These are phyloP conservation scores for Dactylellina parvicollis DNA, from an alignment of 2,329 filamentous ascomycete species.

Conservation along the genomic window DNA sequence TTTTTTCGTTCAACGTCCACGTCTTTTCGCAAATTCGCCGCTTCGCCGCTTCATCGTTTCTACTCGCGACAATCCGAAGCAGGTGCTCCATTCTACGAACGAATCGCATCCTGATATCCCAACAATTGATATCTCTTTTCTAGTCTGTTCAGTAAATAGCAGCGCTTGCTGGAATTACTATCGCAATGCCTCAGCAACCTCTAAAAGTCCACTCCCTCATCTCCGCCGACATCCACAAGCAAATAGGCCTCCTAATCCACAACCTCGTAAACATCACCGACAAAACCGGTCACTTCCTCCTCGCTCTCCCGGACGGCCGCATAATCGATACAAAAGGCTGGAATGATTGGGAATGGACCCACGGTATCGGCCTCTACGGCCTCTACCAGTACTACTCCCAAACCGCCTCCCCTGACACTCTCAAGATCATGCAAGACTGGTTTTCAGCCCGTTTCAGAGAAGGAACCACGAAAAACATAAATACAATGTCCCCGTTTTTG, in stretches of 20 bases:
- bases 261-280: slow-evolving; percentile 82
- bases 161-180: not conserved
- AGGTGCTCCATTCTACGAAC: too few species aligned
- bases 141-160: not conserved
- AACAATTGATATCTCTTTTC: not conserved
- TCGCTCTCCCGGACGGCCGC: slow-evolving; percentile 75
- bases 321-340: slow-evolving; percentile 86
- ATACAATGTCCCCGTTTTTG: slow-evolving; percentile 81
- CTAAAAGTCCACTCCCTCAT: slow-evolving; percentile 61
- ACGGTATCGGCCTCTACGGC: slow-evolving; percentile 81
- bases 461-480: slow-evolving; percentile 81
- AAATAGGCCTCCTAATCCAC: slow-evolving; percentile 74
- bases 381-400: slow-evolving; percentile 83
- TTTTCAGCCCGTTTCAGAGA: slow-evolving; percentile 74
- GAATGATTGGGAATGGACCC: slow-evolving; percentile 85
- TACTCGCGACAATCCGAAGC: too few species aligned
- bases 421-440: slow-evolving; percentile 77
- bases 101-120: not conserved
- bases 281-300: slow-evolving; percentile 76
- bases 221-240: slow-evolving; percentile 64
- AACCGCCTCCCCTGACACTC: slow-evolving; percentile 70
- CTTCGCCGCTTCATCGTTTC: too few species aligned
- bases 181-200: slow-evolving; percentile 60
- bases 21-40: too few species aligned
- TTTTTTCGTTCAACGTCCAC: too few species aligned